These are phyloP conservation scores for Rhazya stricta DNA, from an alignment of 257 asterid species.

Conservation along the genomic window DNA sequence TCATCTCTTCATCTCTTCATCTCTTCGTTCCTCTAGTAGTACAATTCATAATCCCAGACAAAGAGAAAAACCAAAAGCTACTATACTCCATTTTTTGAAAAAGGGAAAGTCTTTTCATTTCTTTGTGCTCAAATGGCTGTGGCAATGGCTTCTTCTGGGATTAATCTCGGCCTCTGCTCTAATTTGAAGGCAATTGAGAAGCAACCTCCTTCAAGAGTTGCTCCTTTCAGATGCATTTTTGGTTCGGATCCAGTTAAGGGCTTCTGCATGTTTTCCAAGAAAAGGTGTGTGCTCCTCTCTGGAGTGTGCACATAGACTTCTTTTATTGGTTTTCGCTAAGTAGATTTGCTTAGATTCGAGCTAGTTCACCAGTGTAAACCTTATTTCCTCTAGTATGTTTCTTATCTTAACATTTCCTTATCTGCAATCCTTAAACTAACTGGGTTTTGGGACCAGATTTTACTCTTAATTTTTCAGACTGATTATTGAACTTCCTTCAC, in stretches of 20 bases:
- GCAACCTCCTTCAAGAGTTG: slow-evolving; percentile 40
- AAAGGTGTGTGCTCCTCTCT: slow-evolving; percentile 23
- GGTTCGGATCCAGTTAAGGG: slow-evolving; percentile 53
- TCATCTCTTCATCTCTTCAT: slow-evolving; percentile 9
- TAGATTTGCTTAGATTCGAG: neutral
- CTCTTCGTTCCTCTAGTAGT: slow-evolving; percentile 20
- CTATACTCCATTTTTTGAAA: slow-evolving; percentile 8
- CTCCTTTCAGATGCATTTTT: slow-evolving; percentile 38
- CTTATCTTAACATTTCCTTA: neutral
- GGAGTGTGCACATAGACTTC: neutral
- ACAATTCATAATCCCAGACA: slow-evolving; percentile 15
- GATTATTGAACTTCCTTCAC: neutral
- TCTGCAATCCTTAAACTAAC: neutral
- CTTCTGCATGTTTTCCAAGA: slow-evolving; percentile 44
- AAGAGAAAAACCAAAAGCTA: too few relatives aligned
- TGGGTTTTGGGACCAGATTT: neutral
- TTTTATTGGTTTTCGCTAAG: neutral
- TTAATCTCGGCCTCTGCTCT: slow-evolving; percentile 38
- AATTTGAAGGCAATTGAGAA: slow-evolving; percentile 50
- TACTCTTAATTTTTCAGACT: neutral
- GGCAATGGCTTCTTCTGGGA: slow-evolving; percentile 76
- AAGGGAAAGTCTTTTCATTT: slow-evolving; percentile 12
- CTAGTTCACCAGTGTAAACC: neutral
- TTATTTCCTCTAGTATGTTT: neutral
- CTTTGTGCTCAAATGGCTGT: slow-evolving; percentile 47